These are phyloP conservation scores for Geoglossum cookeanum DNA, from an alignment of 2,329 filamentous ascomycete species.

Conservation along the genomic window DNA sequence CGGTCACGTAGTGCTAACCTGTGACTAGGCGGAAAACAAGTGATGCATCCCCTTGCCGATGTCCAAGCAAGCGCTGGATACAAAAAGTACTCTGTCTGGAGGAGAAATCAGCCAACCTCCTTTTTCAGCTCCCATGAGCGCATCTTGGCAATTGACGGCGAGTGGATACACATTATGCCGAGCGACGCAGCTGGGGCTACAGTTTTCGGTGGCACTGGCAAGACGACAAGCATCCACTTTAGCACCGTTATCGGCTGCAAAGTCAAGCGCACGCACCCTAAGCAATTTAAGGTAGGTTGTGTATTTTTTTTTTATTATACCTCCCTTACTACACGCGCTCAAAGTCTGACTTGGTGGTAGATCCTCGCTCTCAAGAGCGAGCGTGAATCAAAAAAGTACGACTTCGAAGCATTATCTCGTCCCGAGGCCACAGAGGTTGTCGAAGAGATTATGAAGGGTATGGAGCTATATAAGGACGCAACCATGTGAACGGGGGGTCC, in stretches of 20 bases:
- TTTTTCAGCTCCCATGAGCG: conserved; percentile 60
- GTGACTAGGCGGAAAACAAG: conserved; percentile 19
- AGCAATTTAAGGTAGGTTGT: conserved; percentile 44
- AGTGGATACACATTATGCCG: conserved; percentile 75
- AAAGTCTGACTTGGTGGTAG: conserved; percentile 6
- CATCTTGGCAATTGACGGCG: conserved; percentile 61
- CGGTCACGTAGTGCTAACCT: background rate
- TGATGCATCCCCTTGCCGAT: conserved; percentile 27
- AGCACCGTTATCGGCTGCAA: conserved; percentile 68
- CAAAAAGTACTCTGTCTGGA: conserved; percentile 62
- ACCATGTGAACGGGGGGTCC: background rate
- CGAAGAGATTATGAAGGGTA: conserved; percentile 55
- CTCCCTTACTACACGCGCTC: background rate
- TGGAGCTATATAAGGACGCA: conserved; percentile 41
- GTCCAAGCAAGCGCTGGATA: conserved; percentile 26
- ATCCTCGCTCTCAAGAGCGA: conserved; percentile 53
- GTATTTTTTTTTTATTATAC: conserved; percentile 17
- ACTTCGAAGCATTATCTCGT: conserved; percentile 58
- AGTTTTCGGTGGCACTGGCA: background rate
- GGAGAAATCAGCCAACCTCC: conserved; percentile 58
- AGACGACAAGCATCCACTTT: conserved; percentile 55
- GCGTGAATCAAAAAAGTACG: conserved; percentile 56
- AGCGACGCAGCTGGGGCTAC: background rate
- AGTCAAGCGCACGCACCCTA: conserved; percentile 59
- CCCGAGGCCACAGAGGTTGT: conserved; percentile 66